A percentile compares a stretch with the other conserved stretches of the same genome.
Evolutionary conservation across 129 eudicot genomes (phyloP).

Genomic region (Chrysanthemum seticuspe): DNA sequence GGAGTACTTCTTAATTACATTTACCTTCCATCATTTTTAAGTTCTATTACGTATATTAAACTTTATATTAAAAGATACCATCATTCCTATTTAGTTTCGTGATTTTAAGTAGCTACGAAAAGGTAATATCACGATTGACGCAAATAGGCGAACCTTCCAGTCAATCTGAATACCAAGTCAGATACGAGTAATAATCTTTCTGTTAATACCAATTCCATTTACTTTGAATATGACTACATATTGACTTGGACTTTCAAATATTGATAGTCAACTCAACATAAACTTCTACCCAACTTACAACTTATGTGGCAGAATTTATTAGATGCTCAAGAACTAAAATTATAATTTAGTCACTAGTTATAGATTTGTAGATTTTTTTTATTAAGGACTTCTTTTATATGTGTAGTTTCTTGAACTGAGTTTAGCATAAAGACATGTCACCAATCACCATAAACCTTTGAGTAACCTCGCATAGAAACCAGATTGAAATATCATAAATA

Average conservation of each 20-base stretch:
- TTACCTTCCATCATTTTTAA: too few relatives aligned
- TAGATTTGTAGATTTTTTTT: neutral
- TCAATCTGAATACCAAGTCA: conserved; percentile 29
- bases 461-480: too few relatives aligned
- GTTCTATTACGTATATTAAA: too few relatives aligned
- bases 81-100: too few relatives aligned
- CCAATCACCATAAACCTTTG: too few relatives aligned
- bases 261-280: conserved; percentile 13
- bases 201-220: conserved; percentile 18
- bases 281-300: neutral
- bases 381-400: neutral
- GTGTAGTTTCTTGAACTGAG: neutral
- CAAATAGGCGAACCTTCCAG: conserved; percentile 4
- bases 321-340: too few relatives aligned
- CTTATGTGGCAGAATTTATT: neutral
- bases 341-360: neutral
- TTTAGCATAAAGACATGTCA: neutral
- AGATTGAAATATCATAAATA: too few relatives aligned
- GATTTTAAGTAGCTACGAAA: too few relatives aligned
- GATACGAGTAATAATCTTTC: conserved; percentile 10
- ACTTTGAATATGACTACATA: conserved; percentile 35
- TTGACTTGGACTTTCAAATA: conserved; percentile 30
- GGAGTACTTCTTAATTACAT: too few relatives aligned
- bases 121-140: conserved; percentile 3
- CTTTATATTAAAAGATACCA: too few relatives aligned